A percentile compares a stretch with the other conserved stretches of the same genome.
phyloP scores from a whole-genome alignment of 176 grass and related monocot species.

The Sorghum bicolor region Sorghum_bicolor_NCBIv3 NC_012878.2:6669001-6669500 shows the following conservation, averaged over 20 bases:
- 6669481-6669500: no score
- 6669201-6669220: not conserved
- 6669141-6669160: not conserved
- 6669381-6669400: not conserved
- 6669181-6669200: not conserved
- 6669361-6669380: not conserved
- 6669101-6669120: constrained; percentile 33
- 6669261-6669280: not conserved
- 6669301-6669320: not conserved
- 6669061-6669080: constrained; percentile 50
- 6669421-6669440: no score
- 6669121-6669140: not conserved
- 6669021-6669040: constrained; percentile 59
- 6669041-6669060: constrained; percentile 64
- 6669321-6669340: not conserved
- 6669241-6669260: not conserved
- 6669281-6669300: no score
- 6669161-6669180: not conserved
- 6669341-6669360: not conserved
- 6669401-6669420: no score
- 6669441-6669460: no score
- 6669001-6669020: constrained; percentile 53
- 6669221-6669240: not conserved
- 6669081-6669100: constrained; percentile 56
- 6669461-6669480: no score